phyloP scores from a whole-genome alignment of 1,139 yeast species.

The Taphrina betulina region DNA sequence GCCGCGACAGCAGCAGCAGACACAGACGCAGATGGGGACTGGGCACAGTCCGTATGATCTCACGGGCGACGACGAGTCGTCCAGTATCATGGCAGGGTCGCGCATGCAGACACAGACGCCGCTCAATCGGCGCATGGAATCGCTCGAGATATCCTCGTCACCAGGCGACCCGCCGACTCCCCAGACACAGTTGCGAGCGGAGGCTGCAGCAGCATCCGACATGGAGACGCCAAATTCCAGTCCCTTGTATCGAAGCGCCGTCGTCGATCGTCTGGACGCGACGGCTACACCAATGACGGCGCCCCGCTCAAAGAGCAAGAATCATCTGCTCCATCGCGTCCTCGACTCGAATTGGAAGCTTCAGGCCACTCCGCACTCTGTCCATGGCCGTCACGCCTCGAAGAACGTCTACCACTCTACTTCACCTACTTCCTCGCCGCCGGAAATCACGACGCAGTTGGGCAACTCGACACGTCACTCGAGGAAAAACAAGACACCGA shows the following conservation, averaged over 20 bases:
- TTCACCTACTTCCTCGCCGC: conserved; percentile 23
- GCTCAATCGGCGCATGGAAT: neutral
- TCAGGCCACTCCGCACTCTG: conserved; percentile 43
- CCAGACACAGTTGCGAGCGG: conserved; percentile 9
- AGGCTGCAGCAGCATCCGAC: neutral
- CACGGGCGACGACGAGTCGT: conserved; percentile 30
- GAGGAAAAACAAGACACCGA: conserved; percentile 1
- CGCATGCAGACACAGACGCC: conserved; percentile 6
- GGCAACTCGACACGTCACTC: conserved; percentile 6
- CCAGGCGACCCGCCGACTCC: conserved; percentile 18
- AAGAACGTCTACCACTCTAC: conserved; percentile 8
- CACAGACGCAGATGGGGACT: conserved; percentile 16
- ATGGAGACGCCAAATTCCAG: conserved; percentile 14
- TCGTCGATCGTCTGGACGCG: neutral
- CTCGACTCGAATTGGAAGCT: conserved; percentile 45
- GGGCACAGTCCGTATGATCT: conserved; percentile 24
- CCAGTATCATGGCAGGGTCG: conserved; percentile 8
- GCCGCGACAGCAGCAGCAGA: conserved; percentile 1
- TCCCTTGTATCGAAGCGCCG: conserved; percentile 6
- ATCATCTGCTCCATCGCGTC: conserved; percentile 44
- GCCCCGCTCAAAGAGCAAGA: conserved; percentile 28
- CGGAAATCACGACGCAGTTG: conserved; percentile 14
- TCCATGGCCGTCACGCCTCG: conserved; percentile 5
- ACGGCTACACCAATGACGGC: conserved; percentile 36
- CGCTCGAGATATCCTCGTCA: conserved; percentile 13